Conservation (phyloP, 2,329 filamentous ascomycete species). For the Fusarium brachygibbosum region DNA sequence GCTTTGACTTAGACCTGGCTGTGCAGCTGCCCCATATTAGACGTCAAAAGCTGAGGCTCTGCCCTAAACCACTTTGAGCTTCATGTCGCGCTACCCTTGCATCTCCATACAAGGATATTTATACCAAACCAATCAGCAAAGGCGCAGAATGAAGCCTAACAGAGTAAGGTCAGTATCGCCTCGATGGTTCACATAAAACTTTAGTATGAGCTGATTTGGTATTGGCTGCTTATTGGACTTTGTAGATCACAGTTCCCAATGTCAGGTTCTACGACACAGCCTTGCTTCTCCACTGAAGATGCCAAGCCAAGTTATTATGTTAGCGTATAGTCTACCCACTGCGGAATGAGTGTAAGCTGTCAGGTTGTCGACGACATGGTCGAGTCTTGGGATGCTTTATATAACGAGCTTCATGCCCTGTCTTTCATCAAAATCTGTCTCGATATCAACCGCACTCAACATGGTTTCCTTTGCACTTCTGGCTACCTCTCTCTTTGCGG, state of each 20-base stretch:
- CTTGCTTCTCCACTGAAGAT: not conserved
- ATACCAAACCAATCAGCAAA: conserved; percentile 5
- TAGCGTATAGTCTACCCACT: not conserved
- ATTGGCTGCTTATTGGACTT: not conserved
- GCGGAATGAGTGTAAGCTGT: not conserved
- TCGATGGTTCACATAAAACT: not conserved
- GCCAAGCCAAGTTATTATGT: not conserved
- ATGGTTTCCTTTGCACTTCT: conserved; percentile 26
- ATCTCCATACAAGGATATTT: not conserved
- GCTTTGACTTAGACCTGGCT: not conserved
- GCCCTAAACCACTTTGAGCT: conserved; percentile 13
- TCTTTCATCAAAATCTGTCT: rapidly evolving
- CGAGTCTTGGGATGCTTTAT: not conserved
- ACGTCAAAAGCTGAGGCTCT: conserved; percentile 6
- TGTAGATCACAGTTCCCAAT: too few species aligned
- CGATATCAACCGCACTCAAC: not conserved
- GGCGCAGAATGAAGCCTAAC: conserved; percentile 9
- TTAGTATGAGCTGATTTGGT: not conserved
- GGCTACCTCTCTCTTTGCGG: not conserved
- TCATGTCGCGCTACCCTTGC: conserved; percentile 22
- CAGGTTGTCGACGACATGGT: not conserved
- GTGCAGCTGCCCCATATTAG: not conserved
- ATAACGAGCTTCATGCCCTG: not conserved
- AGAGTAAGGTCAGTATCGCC: conserved; percentile 15
- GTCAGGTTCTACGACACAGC: not conserved